A percentile compares a stretch with the other conserved stretches of the same genome.
Evolutionary conservation across 2,329 filamentous ascomycete genomes (phyloP).

Genomic region (Fonsecaea multimorphosa): DNA sequence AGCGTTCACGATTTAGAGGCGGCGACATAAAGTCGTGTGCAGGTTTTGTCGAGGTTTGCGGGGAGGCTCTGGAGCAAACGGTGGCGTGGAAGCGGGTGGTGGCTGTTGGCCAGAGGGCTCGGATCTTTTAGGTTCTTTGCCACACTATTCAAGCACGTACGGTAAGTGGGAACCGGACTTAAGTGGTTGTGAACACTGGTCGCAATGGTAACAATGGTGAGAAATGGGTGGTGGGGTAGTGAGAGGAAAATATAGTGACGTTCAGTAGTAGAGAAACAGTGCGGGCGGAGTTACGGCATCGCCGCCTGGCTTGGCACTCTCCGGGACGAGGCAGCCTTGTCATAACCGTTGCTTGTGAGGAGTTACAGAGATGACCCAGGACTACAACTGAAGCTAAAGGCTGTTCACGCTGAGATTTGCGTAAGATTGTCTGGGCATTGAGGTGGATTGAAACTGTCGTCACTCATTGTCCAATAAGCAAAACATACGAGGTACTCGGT

Average conservation of each 20-base stretch:
- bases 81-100: constrained; percentile 12
- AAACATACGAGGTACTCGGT: background rate
- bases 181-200: constrained; percentile 3
- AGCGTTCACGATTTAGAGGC: constrained; percentile 39
- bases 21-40: constrained; percentile 40
- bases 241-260: constrained; percentile 20
- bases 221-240: constrained; percentile 14
- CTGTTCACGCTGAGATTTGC: background rate
- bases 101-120: constrained; percentile 14
- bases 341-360: too few relatives aligned
- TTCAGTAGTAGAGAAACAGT: constrained; percentile 4
- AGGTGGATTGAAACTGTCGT: background rate
- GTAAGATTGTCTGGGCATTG: background rate
- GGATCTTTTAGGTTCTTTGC: constrained; percentile 17
- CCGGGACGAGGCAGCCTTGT: constrained; percentile 2
- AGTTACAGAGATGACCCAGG: background rate
- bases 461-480: background rate
- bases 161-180: constrained; percentile 2
- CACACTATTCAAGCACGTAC: background rate
- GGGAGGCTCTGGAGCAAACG: background rate
- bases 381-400: background rate
- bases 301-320: constrained; percentile 1
- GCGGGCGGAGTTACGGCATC: background rate
- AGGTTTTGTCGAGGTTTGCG: constrained; percentile 6
- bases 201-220: background rate